Evolutionary conservation across 768 basidiomycete species (phyloP).

Genomic region (Boletus sensibilis): DNA sequence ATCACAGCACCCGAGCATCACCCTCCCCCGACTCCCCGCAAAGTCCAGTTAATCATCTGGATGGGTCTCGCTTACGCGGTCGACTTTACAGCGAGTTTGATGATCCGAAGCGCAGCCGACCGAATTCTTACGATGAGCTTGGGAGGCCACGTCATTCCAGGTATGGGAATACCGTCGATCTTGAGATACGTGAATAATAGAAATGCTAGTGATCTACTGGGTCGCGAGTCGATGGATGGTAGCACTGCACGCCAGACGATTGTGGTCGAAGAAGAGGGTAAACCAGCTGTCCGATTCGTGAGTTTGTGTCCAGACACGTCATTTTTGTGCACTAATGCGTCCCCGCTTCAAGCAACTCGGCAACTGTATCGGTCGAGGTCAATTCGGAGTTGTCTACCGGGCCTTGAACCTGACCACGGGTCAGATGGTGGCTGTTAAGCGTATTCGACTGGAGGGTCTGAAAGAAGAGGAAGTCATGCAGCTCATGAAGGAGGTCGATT

Average conservation of each 20-base stretch:
- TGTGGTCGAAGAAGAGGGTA: slow-evolving; percentile 78
- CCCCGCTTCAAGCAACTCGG: slow-evolving; percentile 77
- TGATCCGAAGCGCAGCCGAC: slow-evolving; percentile 54
- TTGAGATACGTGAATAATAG: slow-evolving; percentile 51
- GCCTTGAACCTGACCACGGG: slow-evolving; percentile 93
- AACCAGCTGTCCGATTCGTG: slow-evolving; percentile 77
- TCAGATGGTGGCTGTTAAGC: slow-evolving; percentile 99
- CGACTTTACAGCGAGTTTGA: slow-evolving; percentile 78
- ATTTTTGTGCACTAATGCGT: slow-evolving; percentile 9
- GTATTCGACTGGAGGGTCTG: slow-evolving; percentile 85
- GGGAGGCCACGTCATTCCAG: slow-evolving; percentile 57
- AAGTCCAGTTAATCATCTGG: slow-evolving; percentile 27
- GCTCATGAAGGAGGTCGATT: slow-evolving; percentile 91
- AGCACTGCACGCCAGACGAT: slow-evolving; percentile 65
- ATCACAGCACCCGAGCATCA: slow-evolving; percentile 36
- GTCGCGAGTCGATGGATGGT: slow-evolving; percentile 63
- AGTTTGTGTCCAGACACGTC: slow-evolving; percentile 35
- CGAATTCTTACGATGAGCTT: slow-evolving; percentile 68
- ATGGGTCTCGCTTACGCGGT: slow-evolving; percentile 46
- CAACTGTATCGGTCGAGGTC: slow-evolving; percentile 94
- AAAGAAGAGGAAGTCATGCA: slow-evolving; percentile 88
- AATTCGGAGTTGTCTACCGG: slow-evolving; percentile 95
- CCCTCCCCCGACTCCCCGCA: slow-evolving; percentile 40
- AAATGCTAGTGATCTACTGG: slow-evolving; percentile 64
- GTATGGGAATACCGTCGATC: slow-evolving; percentile 71